Conservation (phyloP, 2,329 filamentous ascomycete species). For the Penicillium sp. region DNA sequence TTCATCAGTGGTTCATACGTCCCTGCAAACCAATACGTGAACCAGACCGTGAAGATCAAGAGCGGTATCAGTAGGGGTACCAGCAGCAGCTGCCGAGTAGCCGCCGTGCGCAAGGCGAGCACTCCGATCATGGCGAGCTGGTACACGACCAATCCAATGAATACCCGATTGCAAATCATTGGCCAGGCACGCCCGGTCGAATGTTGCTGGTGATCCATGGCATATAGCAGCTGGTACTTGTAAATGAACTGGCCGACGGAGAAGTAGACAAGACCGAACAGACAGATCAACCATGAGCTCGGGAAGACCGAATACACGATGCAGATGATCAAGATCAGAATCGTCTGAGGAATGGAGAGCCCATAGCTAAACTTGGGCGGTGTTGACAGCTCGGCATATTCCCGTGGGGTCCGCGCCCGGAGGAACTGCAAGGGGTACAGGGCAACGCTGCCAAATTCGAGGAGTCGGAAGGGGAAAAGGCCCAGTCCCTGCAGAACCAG, state of each 20-base stretch:
- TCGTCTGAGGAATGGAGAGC: slow-evolving; percentile 86
- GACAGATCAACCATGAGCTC: slow-evolving; percentile 71
- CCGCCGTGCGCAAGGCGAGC: slow-evolving; percentile 68
- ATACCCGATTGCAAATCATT: slow-evolving; percentile 89
- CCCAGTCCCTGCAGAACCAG: slow-evolving; percentile 93
- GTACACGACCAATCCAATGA: slow-evolving; percentile 81
- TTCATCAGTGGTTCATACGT: slow-evolving; percentile 84
- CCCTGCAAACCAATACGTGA: slow-evolving; percentile 71
- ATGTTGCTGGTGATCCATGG: slow-evolving; percentile 79
- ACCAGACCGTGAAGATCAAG: slow-evolving; percentile 78
- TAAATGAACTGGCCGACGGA: slow-evolving; percentile 43
- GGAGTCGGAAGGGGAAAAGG: slow-evolving; percentile 81
- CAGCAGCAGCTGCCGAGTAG: slow-evolving; percentile 66
- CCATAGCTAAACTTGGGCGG: slow-evolving; percentile 92
- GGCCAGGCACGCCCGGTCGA: slow-evolving; percentile 84
- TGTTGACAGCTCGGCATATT: slow-evolving; percentile 73
- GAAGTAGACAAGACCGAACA: slow-evolving; percentile 66
- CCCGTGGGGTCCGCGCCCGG: slow-evolving; percentile 78
- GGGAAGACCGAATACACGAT: slow-evolving; percentile 87
- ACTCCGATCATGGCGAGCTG: slow-evolving; percentile 87
- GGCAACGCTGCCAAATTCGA: slow-evolving; percentile 81
- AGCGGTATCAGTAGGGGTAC: slow-evolving; percentile 75
- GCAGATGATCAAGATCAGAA: slow-evolving; percentile 91
- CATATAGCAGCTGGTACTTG: slow-evolving; percentile 85
- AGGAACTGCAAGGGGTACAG: slow-evolving; percentile 77